A percentile compares a stretch with the other conserved stretches of the same genome.
Conservation (phyloP, 306 rosid genomes). For the Mucuna pruriens region DNA sequence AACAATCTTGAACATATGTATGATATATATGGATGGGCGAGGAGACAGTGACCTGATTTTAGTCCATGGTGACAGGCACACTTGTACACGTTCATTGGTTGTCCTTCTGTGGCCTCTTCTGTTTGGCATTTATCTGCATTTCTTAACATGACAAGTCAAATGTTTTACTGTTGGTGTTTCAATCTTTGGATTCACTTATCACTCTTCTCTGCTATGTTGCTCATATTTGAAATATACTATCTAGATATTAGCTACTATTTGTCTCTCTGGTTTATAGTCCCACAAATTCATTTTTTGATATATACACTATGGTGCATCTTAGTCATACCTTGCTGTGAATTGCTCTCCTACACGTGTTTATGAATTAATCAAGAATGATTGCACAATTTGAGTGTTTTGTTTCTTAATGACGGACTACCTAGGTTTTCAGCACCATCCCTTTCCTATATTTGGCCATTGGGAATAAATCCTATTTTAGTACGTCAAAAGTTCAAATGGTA, state of each 20-base stretch:
- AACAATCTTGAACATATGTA: conserved; percentile 26
- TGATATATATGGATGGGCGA: conserved; percentile 20
- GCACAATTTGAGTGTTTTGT: neutral
- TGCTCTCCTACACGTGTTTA: neutral
- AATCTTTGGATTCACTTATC: conserved; percentile 67
- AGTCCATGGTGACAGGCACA: conserved; percentile 46
- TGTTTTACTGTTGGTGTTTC: conserved; percentile 46
- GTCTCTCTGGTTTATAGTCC: neutral
- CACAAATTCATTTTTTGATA: conserved; percentile 12
- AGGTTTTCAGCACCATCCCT: neutral
- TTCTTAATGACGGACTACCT: neutral
- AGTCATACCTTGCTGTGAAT: neutral
- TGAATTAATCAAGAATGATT: neutral
- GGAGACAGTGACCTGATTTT: conserved; percentile 52
- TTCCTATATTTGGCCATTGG: neutral
- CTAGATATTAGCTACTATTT: neutral
- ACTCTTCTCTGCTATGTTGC: conserved; percentile 8
- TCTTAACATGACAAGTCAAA: conserved; percentile 43
- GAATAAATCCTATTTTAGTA: neutral
- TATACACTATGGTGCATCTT: neutral
- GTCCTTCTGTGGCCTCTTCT: conserved; percentile 31
- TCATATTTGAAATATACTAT: conserved; percentile 23
- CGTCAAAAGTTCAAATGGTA: neutral
- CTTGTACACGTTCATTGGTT: conserved; percentile 51
- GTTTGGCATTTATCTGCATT: conserved; percentile 24